These are phyloP conservation scores for Picea abies DNA, from an alignment of 83 land plant genomes.

Conservation along the genomic window DNA sequence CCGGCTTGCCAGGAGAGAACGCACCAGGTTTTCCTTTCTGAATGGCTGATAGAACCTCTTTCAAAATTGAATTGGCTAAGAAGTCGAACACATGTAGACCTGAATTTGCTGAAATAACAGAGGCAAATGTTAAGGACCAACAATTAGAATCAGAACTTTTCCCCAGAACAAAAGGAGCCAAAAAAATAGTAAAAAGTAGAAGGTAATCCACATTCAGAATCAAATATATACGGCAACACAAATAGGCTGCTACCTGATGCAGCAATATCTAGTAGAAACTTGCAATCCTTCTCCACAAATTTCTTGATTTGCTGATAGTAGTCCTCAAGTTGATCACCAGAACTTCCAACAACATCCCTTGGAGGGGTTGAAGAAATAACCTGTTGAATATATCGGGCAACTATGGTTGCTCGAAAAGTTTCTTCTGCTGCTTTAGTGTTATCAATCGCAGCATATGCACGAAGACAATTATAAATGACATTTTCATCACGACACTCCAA, in stretches of 20 bases:
- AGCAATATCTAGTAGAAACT: conserved; percentile 87
- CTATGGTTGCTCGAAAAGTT: conserved; percentile 74
- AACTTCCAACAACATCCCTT: conserved; percentile 37
- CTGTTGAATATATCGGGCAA: conserved; percentile 69
- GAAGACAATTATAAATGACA: conserved; percentile 88
- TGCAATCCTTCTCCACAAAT: conserved; percentile 79
- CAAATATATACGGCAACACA: conserved; percentile 1
- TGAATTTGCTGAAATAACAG: conserved; percentile 79
- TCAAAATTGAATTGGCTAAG: conserved; percentile 91
- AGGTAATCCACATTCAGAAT: background rate
- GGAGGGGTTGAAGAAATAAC: conserved; percentile 49
- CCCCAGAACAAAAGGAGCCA: conserved; percentile 5
- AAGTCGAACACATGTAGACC: conserved; percentile 97
- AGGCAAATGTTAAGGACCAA: background rate
- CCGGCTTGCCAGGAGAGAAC: conserved; percentile 94
- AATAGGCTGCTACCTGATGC: conserved; percentile 50
- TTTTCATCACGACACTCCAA: conserved; percentile 72
- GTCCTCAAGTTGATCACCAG: conserved; percentile 68
- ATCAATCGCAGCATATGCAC: conserved; percentile 98
- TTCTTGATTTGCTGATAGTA: conserved; percentile 68
- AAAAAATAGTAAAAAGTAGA: background rate
- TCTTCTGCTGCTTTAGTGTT: conserved; percentile 87
- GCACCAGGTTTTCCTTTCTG: conserved; percentile 95
- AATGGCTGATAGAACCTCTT: conserved; percentile 87
- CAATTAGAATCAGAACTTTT: background rate